Conservation (phyloP, 805 yeast species). For the Myxozyma neglecta region DNA sequence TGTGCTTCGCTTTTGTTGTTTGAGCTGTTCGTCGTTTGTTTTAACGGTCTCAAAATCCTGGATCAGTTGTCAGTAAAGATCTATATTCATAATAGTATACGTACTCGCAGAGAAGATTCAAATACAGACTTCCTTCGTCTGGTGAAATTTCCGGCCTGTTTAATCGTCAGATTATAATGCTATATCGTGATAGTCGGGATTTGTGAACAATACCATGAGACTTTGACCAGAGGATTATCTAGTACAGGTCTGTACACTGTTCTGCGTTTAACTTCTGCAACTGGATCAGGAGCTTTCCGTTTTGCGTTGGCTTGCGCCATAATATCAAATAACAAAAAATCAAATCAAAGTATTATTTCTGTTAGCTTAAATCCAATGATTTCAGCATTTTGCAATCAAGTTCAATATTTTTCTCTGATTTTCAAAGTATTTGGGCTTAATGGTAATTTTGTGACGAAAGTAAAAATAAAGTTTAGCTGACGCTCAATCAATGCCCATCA, state of each 20-base stretch:
- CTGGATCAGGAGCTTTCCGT: background rate
- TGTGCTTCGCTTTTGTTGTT: background rate
- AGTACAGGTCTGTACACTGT: conserved; percentile 35
- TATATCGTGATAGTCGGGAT: background rate
- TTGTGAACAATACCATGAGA: conserved; percentile 16
- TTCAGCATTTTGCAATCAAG: too few relatives aligned
- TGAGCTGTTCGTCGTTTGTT: conserved; percentile 2
- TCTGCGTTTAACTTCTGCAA: conserved; percentile 21
- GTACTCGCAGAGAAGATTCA: conserved; percentile 20
- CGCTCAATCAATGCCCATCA: too few relatives aligned
- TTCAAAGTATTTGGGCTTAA: too few relatives aligned
- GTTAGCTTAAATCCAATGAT: too few relatives aligned
- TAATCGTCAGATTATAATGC: background rate
- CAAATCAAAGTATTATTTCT: too few relatives aligned
- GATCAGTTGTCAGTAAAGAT: background rate
- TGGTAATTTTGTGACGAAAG: too few relatives aligned
- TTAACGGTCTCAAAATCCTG: conserved; percentile 14
- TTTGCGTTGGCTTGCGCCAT: background rate
- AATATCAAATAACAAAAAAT: too few relatives aligned
- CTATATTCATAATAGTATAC: background rate
- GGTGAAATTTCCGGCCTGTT: conserved; percentile 20
- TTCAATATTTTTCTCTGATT: too few relatives aligned
- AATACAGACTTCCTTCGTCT: conserved; percentile 19
- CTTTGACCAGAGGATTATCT: conserved; percentile 35
- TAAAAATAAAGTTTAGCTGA: too few relatives aligned